Base-by-base conservation (phyloP, 2,329 filamentous ascomycete species). In the Talaromyces verruculosus region DNA sequence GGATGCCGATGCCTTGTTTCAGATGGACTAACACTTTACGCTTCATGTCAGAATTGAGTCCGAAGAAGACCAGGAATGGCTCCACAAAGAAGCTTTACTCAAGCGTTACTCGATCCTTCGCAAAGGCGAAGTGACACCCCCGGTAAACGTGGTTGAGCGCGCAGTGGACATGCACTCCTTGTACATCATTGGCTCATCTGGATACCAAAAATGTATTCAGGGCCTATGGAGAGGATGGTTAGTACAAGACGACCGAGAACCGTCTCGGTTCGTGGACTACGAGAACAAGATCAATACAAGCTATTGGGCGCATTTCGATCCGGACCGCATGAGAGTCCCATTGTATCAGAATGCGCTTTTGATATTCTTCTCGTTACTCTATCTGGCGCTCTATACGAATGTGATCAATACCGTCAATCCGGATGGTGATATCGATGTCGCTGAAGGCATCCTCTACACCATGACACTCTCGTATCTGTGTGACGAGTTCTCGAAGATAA, bases 191-290 rank as follows among this genome's bases (percentile, higher is more conserved):
- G 92, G 92, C 2, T 94, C 91, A 0, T 93, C 92, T 0, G 94
- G 95, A 30, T 99, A 98, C 77, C 95, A 98, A 72, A 97, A 96
- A 80, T 98, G 94, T 75, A 92, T 98, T 73, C 87, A 85, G 68
- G 92, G 96, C 74, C 88, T 99, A 8, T 99, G 95, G 95, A 88
- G 88, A 68, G 95, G 95, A 25, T 99, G 95, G 95, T 83, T 98
- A 8, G 89, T 97, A n/a, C 95, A 99, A 76, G 92, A 97, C 70
- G 93, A 97, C 72, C 85, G 93, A 60, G 93, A 98, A 71, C 91
- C 94, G 0, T 88, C 89, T n/a, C 88, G 88, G 62, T 99, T 99
- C 75, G 85, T 97, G 63, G 89, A 93, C 74, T 99, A 96, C 82
- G 87, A 89, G 71, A 84, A 92, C 67, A 92, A 92, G 75, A 91